Evolutionary conservation across 495 filamentous ascomycete genomes (phyloP).

Genomic region (Lasiosphaeria miniovina): DNA sequence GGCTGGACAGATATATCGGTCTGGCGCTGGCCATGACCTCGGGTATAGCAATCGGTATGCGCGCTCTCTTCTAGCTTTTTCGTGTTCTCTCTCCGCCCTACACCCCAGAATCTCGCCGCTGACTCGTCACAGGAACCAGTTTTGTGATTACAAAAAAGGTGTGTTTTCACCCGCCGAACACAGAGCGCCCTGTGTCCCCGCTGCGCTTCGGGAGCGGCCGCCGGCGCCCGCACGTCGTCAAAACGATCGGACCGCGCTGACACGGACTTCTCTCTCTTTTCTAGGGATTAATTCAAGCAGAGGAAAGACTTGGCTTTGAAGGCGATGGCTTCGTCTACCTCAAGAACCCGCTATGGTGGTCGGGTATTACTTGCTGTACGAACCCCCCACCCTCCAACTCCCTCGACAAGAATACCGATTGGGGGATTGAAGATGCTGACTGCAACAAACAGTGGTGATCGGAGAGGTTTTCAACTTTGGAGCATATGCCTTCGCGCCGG

Average conservation of each 20-base stretch:
- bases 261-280: conserved; percentile 10
- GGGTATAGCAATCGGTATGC: conserved; percentile 88
- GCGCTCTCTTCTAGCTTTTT: conserved; percentile 1
- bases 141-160: conserved; percentile 95
- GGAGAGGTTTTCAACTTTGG: conserved; percentile 96
- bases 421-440: conserved; percentile 21
- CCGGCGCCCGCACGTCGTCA: neutral
- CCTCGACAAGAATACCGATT: conserved; percentile 1
- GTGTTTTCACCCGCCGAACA: conserved; percentile 11
- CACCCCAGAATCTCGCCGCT: conserved; percentile 14
- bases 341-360: conserved; percentile 93
- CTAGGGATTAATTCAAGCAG: conserved; percentile 85
- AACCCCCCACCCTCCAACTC: conserved; percentile 3
- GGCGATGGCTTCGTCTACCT: conserved; percentile 95
- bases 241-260: conserved; percentile 19
- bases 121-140: conserved; percentile 64
- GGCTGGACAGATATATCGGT: conserved; percentile 73
- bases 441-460: conserved; percentile 56
- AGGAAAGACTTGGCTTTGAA: conserved; percentile 89
- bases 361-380: conserved; percentile 82
- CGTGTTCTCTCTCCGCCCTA: neutral
- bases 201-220: neutral
- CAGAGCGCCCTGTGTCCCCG: neutral
- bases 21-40: conserved; percentile 84
- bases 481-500: conserved; percentile 95